Evolutionary conservation across 129 eudicot genomes (phyloP).

Genomic region (Centella asiatica): DNA sequence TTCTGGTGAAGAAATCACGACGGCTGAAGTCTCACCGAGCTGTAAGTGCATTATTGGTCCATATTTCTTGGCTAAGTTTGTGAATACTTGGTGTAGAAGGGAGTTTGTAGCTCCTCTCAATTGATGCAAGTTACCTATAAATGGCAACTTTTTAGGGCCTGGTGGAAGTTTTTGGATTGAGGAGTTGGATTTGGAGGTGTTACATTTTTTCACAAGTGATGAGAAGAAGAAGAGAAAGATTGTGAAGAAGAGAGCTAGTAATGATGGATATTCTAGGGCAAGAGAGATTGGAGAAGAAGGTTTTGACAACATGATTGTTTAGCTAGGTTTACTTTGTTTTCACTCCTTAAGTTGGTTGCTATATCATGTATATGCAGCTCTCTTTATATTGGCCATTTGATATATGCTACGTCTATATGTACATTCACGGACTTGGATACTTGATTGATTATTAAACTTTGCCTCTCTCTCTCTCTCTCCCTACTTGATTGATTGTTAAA

Average conservation of each 20-base stretch:
- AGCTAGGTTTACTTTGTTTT: no score
- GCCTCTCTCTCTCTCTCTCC: no score
- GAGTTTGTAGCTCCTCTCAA: conserved; percentile 1
- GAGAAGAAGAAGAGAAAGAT: not conserved
- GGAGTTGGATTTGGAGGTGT: not conserved
- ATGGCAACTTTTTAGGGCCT: conserved; percentile 1
- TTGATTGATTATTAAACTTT: no score
- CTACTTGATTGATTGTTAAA: no score
- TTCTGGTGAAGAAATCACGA: not conserved
- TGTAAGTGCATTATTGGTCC: conserved; percentile 5
- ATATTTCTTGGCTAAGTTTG: not conserved
- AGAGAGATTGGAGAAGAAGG: no score
- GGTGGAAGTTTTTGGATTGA: not conserved
- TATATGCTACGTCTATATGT: no score
- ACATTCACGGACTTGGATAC: no score
- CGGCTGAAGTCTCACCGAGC: not conserved
- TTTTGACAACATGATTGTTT: no score
- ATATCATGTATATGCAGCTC: no score
- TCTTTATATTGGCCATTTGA: no score
- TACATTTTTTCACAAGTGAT: not conserved
- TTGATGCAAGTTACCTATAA: conserved; percentile 5
- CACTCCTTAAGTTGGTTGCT: no score
- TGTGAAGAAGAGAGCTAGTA: not conserved
- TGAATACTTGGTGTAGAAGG: not conserved
- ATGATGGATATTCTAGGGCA: no score